Evolutionary conservation across 352 stramenopile species (phyloP).

Genomic region (Aphanomyces cochlioides): DNA sequence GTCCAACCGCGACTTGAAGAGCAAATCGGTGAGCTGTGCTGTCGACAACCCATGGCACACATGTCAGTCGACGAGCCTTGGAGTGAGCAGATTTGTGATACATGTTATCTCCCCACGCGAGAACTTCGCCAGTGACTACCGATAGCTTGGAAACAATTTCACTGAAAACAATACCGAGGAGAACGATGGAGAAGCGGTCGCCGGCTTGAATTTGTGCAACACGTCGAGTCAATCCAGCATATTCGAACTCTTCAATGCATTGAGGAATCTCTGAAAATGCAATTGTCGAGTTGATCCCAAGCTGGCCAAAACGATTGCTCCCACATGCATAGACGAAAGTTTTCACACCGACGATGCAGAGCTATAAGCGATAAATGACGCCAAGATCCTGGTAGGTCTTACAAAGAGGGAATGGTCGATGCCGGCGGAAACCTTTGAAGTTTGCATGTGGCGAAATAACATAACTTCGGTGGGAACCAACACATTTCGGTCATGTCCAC

Average conservation of each 20-base stretch:
- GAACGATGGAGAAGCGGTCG: slow-evolving; percentile 47
- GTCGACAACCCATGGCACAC: slow-evolving; percentile 57
- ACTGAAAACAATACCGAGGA: slow-evolving; percentile 38
- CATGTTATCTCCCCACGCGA: slow-evolving; percentile 59
- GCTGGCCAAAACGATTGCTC: slow-evolving; percentile 57
- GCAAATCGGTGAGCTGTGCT: slow-evolving; percentile 36
- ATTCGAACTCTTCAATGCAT: slow-evolving; percentile 50
- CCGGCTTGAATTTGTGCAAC: slow-evolving; percentile 53
- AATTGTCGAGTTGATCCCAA: slow-evolving; percentile 44
- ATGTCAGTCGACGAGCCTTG: slow-evolving; percentile 46
- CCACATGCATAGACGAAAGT: slow-evolving; percentile 71
- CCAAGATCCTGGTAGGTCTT: background rate
- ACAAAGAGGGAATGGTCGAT: slow-evolving; percentile 61
- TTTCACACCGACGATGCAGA: slow-evolving; percentile 41
- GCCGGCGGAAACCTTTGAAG: slow-evolving; percentile 45
- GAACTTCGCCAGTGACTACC: slow-evolving; percentile 54
- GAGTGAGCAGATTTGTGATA: slow-evolving; percentile 46
- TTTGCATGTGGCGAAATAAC: slow-evolving; percentile 61
- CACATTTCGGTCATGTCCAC: slow-evolving; percentile 35
- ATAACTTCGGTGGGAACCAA: slow-evolving; percentile 40
- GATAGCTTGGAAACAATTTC: background rate
- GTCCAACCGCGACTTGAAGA: slow-evolving; percentile 56
- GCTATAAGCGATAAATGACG: background rate
- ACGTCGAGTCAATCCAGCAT: slow-evolving; percentile 30
- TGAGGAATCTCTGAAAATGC: slow-evolving; percentile 56